Base-by-base conservation (phyloP, 2,329 filamentous ascomycete genomes). In the Endocalyx cinctus region DNA sequence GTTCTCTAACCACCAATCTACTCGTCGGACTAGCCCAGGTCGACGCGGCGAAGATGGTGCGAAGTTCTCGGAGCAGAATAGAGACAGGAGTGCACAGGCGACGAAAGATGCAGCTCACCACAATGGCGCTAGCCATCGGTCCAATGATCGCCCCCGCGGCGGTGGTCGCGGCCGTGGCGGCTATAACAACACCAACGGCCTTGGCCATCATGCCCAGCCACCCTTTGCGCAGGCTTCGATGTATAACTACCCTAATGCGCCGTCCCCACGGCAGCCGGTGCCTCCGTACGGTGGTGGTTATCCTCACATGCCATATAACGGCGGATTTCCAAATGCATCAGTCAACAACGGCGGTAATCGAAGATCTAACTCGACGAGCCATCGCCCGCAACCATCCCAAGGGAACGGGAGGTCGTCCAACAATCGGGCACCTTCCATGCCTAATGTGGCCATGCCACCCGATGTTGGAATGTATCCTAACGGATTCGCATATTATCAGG, bases 401-500 rank as follows among this genome's bases (percentile, higher is more conserved):
- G n/a, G n/a, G n/a, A n/a, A n/a, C n/a, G n/a, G n/a, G n/a, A n/a
- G n/a, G n/a, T n/a, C n/a, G n/a, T 30, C 38, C 18, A 46, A 41
- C 27, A 40, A 42, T 17, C 48, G 51, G 25, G 25, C 41, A 10
- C 34, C 37, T 10, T 29, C 42, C 12, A 45, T 74, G 26, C 65
- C 67, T 6, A 63, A 65, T 22, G 67, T 77, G 59, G 79, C 77
- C 45, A 73, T 74, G 33, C 80, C 8, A 8, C 20, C 20, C 20
- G n/a, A 79, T 47, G 59, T 64, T 18, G 58, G 64, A 35, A 64
- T 74, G 47, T 70, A 71, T 41, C 61, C 73, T 68, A 73, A 66
- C 41, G 70, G 77, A 17, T 57, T 75, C 33, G 70, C 77, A 6
- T 82, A 72, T 50, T 67, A 68, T 42, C 77, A 73, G 32, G 62